Base-by-base conservation (phyloP, 1,284 basidiomycete genomes). In the Microstroma glucosiphilum region DNA sequence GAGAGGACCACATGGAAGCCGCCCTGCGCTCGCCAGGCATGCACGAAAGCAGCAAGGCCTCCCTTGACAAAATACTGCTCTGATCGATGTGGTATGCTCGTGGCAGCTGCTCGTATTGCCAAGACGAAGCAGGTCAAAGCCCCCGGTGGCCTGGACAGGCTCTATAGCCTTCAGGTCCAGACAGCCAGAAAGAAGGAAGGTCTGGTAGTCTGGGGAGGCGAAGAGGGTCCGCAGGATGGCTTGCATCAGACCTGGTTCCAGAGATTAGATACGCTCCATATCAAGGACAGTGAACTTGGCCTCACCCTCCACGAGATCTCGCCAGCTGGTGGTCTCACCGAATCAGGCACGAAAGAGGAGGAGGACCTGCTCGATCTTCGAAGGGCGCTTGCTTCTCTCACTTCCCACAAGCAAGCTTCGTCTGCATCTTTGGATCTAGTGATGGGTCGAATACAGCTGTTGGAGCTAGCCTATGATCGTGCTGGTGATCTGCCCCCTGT, bases 391-490 rank as follows among this genome's bases (percentile, higher is more conserved):
- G 17, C 46, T 23, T n/a, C 17, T n/a, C 46, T 48, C 46, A 48
- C 46, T 6, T n/a, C 46, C 3, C 43, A n/a, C 57, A 15, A 30
- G 25, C 26, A 60, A n/a, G 26, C 13, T 9, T 21, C 57, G 4
- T 21, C 56, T 26, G 15, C 17, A 15, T 13, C 6, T 41, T 25
- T 61, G 2, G 54, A 60, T 13, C 30, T 60, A 1, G 19, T 60
- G 1, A 58, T 41, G 23, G 19, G 40, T 17, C 57, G 61, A 3
- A 49, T 51, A 23, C 37, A 46, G 48, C 46, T 70, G 7, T 43
- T 70, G 40, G 62, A 70, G 41, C 41, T 61, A 1, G 68, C 65
- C 17, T 62, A 67, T n/a, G 68, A 69, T 23, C 64, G 68, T n/a
- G 23, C 41, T 15, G 48, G 60, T 11, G 48, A 46, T 23, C 57